Evolutionary conservation across 495 filamentous ascomycete genomes (phyloP).

Genomic region (Penicillium salamii): DNA sequence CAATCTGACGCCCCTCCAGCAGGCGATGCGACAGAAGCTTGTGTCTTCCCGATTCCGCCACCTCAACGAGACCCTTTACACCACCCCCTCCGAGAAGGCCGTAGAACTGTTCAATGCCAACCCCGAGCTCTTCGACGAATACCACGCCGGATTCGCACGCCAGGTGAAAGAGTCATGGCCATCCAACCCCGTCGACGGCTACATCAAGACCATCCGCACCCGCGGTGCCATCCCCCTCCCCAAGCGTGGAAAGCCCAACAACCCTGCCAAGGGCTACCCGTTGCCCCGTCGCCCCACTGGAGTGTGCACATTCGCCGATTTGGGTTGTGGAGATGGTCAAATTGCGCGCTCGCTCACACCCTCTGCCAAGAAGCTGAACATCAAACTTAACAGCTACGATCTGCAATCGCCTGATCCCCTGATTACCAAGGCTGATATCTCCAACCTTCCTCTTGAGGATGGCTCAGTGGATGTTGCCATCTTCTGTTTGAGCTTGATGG

Average conservation of each 20-base stretch:
- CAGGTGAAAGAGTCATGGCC: constrained; percentile 91
- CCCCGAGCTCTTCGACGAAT: constrained; percentile 89
- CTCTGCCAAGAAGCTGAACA: constrained; percentile 55
- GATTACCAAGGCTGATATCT: constrained; percentile 84
- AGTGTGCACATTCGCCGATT: constrained; percentile 75
- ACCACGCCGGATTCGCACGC: constrained; percentile 90
- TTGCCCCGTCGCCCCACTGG: constrained; percentile 53
- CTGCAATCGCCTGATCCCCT: constrained; percentile 61
- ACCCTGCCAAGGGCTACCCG: constrained; percentile 29
- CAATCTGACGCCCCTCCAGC: constrained; percentile 85
- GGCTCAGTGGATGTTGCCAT: constrained; percentile 77
- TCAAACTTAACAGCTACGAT: constrained; percentile 68
- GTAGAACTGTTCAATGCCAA: constrained; percentile 73
- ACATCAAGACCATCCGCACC: constrained; percentile 62
- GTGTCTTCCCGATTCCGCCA: constrained; percentile 93
- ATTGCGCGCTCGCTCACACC: constrained; percentile 60
- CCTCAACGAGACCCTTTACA: constrained; percentile 94
- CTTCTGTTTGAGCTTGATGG: constrained; percentile 96
- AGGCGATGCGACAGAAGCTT: constrained; percentile 89
- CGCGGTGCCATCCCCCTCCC: constrained; percentile 47
- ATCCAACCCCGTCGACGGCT: constrained; percentile 86
- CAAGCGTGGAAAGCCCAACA: constrained; percentile 35
- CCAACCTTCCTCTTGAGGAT: constrained; percentile 70
- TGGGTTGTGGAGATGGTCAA: constrained; percentile 78
- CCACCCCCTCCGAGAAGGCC: constrained; percentile 75